A percentile compares a stretch with the other conserved stretches of the same genome.
These are phyloP conservation scores for Puccinia polysora DNA, from an alignment of 1,284 basidiomycete species.

Conservation along the genomic window DNA sequence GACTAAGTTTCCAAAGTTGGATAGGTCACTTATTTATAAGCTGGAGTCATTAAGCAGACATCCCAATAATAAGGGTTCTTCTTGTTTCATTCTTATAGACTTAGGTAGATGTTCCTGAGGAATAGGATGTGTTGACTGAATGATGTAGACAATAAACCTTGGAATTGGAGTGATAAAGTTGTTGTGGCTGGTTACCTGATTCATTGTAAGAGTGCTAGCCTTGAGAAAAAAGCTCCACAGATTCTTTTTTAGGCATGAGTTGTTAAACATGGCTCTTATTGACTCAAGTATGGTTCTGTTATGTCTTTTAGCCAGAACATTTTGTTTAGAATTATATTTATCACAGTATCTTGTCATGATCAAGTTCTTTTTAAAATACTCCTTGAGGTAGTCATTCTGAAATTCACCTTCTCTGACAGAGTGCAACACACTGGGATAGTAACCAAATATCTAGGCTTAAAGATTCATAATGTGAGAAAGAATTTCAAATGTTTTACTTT, in stretches of 20 bases:
- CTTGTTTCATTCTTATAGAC: no score
- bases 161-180: no score
- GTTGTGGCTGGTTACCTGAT: neutral
- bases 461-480: neutral
- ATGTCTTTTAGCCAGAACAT: neutral
- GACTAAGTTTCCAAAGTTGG: no score
- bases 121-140: no score
- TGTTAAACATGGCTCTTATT: neutral
- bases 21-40: no score
- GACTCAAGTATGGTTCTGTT: neutral
- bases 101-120: no score
- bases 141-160: no score
- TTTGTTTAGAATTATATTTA: neutral
- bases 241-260: neutral
- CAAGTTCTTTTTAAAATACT: neutral
- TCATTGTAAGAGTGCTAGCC: neutral
- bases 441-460: neutral
- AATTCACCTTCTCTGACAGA: neutral
- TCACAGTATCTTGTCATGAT: neutral
- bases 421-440: neutral
- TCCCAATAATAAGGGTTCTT: no score
- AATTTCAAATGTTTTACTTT: neutral
- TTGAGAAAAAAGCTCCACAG: neutral
- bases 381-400: neutral
- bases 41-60: no score